Evolutionary conservation across 148 eudicot genomes (phyloP), one percentile per base, ranked within the genome.

Genomic region (Heliamphora exappendiculata): DNA sequence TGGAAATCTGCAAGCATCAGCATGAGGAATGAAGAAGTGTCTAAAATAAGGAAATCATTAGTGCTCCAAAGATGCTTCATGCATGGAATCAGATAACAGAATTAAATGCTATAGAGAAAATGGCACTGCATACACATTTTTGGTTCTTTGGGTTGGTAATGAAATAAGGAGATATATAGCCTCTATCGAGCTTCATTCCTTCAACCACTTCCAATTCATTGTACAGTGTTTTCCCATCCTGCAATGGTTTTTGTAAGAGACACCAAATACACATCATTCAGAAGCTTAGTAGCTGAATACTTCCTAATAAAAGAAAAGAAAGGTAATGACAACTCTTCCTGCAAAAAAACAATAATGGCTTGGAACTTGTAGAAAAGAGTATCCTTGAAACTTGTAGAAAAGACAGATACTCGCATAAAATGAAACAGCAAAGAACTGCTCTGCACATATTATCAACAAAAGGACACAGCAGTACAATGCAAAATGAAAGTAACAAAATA

Each of bases 161-260:
- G 68, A 87, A 87, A 64, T 87, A 87, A 12, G 90, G 88, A n/a
- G 90, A 87, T 26, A 87, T 87, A 63, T 85, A 87, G 49, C 90
- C 90, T 31, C 86, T 82, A 34, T 87, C 90, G 39, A 87, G 75
- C 81, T 87, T 82, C 90, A 87, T 87, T 68, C 90, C 90, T 54
- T 87, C 90, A 70, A 87, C 90, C 58, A 87, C 90, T 76, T 87
- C 87, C 76, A 87, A 55, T 69, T 82, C 86, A 62, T 87, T 87
- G 67, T 74, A 26, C 28, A 85, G 55, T 58, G 87, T 87, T 69
- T 84, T 87, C 29, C 87, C 89, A 60, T 87, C 89, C 89, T 86
- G 49, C 72, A 78, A 64, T 22, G 60, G 50, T 47, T 37, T 71
- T 37, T 71, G 20, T 72, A n/a, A 50, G 1, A 45, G 63, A 11